These are phyloP conservation scores for Vitis amurensis DNA, from an alignment of 164 flowering plant genomes.

Conservation along the genomic window DNA sequence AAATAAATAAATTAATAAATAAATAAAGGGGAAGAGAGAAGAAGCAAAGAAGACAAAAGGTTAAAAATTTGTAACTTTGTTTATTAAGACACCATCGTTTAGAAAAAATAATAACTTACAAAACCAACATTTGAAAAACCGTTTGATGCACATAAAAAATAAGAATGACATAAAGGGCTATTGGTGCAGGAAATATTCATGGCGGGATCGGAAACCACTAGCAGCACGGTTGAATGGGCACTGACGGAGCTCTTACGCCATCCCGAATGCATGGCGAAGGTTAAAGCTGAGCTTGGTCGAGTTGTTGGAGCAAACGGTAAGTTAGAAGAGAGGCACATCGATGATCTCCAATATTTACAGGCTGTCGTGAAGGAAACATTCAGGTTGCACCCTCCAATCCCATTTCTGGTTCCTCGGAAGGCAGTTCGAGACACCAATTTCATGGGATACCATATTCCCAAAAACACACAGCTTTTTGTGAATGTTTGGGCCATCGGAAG, in stretches of 20 bases:
- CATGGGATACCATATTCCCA: slow-evolving; percentile 48
- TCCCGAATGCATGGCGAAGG: slow-evolving; percentile 33
- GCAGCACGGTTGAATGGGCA: slow-evolving; percentile 71
- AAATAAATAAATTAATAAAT: no score
- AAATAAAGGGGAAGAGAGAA: no score
- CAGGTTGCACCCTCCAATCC: slow-evolving; percentile 56
- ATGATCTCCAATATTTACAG: slow-evolving; percentile 43
- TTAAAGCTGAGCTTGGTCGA: slow-evolving; percentile 38
- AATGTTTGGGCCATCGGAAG: slow-evolving; percentile 66
- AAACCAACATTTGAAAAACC: no score
- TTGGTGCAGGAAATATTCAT: slow-evolving; percentile 47
- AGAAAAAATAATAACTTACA: no score
- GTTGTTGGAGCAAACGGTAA: slow-evolving; percentile 33
- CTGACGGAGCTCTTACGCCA: slow-evolving; percentile 59
- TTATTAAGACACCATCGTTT: no score
- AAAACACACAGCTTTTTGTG: slow-evolving; percentile 49
- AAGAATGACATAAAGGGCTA: background rate
- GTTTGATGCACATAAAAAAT: background rate
- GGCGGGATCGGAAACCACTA: slow-evolving; percentile 59
- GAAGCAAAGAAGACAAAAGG: no score
- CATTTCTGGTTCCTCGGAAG: slow-evolving; percentile 51
- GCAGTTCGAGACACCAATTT: slow-evolving; percentile 38
- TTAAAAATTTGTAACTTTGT: no score
- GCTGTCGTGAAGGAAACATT: slow-evolving; percentile 60
- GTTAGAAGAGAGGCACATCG: slow-evolving; percentile 46